Evolutionary conservation across 2,329 filamentous ascomycete species (phyloP).

Genomic region (Aschersonia sp.): DNA sequence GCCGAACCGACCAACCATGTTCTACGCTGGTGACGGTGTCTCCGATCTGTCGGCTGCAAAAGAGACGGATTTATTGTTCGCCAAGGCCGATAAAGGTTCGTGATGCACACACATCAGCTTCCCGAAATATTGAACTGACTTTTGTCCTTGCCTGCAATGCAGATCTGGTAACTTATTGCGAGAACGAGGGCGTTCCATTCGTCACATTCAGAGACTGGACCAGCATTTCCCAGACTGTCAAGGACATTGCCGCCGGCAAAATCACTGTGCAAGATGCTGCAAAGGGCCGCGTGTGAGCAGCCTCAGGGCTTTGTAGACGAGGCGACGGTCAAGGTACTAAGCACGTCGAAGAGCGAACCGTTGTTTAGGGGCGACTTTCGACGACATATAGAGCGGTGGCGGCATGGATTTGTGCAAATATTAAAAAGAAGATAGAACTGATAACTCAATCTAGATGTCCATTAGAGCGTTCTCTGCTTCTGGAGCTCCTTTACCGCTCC

Average conservation of each 20-base stretch:
- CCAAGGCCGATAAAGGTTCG: slow-evolving; percentile 75
- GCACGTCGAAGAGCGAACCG: no score
- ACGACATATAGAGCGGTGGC: not conserved
- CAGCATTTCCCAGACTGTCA: slow-evolving; percentile 60
- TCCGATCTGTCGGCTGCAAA: slow-evolving; percentile 83
- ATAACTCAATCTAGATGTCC: no score
- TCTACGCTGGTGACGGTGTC: slow-evolving; percentile 92
- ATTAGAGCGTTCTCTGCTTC: no score
- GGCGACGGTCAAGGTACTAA: not conserved
- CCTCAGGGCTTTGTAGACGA: not conserved
- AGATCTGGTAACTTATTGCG: slow-evolving; percentile 83
- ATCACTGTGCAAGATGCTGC: slow-evolving; percentile 58
- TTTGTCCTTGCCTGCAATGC: not conserved
- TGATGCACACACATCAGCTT: not conserved
- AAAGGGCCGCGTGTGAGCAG: slow-evolving; percentile 22
- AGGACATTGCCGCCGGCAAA: slow-evolving; percentile 63
- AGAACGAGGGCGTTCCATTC: slow-evolving; percentile 71
- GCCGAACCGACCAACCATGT: slow-evolving; percentile 64
- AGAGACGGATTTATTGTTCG: slow-evolving; percentile 87
- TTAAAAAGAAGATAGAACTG: no score
- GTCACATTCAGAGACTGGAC: slow-evolving; percentile 78
- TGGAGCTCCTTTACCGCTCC: not conserved
- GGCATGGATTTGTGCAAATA: not conserved
- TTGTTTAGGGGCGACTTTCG: no score
- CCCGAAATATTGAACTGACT: slow-evolving; percentile 1